Base-by-base conservation (phyloP, 1,139 yeast species). In the Zygosaccharomyces sapae region DNA sequence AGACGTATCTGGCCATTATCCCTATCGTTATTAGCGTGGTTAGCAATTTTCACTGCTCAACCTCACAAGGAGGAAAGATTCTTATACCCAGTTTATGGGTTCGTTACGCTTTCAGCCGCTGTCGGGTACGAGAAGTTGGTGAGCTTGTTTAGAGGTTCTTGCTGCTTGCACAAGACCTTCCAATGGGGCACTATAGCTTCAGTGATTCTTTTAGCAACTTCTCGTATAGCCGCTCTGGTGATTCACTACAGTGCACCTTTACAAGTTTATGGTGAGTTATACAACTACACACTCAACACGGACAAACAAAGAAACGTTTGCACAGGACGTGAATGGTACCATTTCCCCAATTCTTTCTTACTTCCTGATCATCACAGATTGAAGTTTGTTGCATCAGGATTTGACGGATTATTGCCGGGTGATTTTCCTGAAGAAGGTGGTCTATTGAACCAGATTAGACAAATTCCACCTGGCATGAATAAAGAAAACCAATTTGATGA, bases 31-130 rank as follows among this genome's bases (percentile, higher is more conserved):
- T 48, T 76, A 3, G 43, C 85, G 0, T 90, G 97, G 97, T 62
- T 76, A 22, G 68, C 66, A 0, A 74, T 89, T 2, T 87, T 90
- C 62, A 73, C 75, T 48, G 54, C 68, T 5, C 97, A 89, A 59
- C 94, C 96, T 1, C 97, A 90, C 64, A 92, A 92, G 63, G 97
- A 90, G 64, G 97, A 90, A 64, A 73, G 97, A 51, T 92, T 90
- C 63, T 67, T 90, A 57, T 92, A 88, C 58, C 96, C 96, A 7
- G 74, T 86, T 0, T 90, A 90, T 63, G 83, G 90, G 4, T 71
- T 85, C 40, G 72, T 90, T 27, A 67, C 79, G 5, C 59, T 85
- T 22, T 75, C 81, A 49, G 90, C 88, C 3, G 79, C 94, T 0
- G 61, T 86, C 2, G 67, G 80, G 0, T 57, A 73, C 7, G 54